Conservation (phyloP, 2,329 filamentous ascomycete species). For the Sporothrix protearum region DNA sequence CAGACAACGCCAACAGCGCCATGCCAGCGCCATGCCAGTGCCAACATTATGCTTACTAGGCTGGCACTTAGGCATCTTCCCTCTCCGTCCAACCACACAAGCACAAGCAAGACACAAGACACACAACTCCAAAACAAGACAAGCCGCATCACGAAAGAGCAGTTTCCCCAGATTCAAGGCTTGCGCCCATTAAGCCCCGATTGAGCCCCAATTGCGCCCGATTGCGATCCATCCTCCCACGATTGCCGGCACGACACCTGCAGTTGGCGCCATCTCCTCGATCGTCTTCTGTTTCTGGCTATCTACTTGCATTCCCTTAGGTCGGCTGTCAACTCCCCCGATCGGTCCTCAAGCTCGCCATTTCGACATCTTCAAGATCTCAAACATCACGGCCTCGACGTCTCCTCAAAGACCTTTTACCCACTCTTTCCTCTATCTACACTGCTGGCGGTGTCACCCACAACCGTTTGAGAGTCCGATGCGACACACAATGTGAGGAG, state of each 20-base stretch:
- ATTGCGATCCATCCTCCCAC: neutral
- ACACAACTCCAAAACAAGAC: constrained; percentile 7
- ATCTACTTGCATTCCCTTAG: neutral
- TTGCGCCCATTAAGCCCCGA: no score
- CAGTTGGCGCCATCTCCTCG: neutral
- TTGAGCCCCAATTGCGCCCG: neutral
- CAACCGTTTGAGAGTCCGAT: neutral
- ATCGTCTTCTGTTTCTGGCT: neutral
- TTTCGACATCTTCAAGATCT: neutral
- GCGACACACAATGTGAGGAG: constrained; percentile 42
- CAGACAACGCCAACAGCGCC: neutral
- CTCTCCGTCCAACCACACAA: neutral
- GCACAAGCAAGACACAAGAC: neutral
- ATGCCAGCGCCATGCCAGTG: neutral
- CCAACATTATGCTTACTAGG: neutral
- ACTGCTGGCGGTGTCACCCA: constrained; percentile 11
- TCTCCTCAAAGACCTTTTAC: no score
- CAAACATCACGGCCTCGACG: neutral
- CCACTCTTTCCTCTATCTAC: neutral
- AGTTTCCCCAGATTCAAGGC: neutral
- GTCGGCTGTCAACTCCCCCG: neutral
- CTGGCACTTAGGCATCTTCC: neutral
- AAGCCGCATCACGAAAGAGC: neutral
- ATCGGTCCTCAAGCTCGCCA: neutral
- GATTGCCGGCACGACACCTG: neutral